Conservation (phyloP, 805 yeast genomes). For the Wickerhamomyces subpelliculosus region DNA sequence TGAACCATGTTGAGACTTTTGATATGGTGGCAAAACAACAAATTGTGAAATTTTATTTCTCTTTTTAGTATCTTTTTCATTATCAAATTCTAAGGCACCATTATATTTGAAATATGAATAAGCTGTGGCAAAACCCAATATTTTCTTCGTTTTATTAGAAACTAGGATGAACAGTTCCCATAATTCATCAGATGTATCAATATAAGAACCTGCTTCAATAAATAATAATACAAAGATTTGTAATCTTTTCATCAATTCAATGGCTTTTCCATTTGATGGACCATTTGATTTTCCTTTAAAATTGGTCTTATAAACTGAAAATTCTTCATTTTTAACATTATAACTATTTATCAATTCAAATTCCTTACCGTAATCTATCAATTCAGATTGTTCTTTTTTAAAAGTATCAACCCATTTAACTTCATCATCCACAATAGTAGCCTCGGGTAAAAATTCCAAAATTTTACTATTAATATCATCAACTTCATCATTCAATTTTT, state of each 20-base stretch:
- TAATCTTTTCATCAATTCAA: conserved; percentile 56
- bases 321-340: conserved; percentile 30
- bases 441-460: conserved; percentile 52
- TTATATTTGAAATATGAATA: conserved; percentile 79
- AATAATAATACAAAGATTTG: conserved; percentile 77
- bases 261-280: conserved; percentile 33
- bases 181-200: conserved; percentile 63
- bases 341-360: conserved; percentile 28
- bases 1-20: conserved; percentile 67
- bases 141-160: conserved; percentile 28
- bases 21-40: conserved; percentile 77
- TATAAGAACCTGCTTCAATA: conserved; percentile 91
- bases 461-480: conserved; percentile 55
- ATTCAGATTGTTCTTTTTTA: conserved; percentile 37
- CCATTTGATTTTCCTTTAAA: conserved; percentile 12
- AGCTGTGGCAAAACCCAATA: conserved; percentile 77
- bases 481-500: conserved; percentile 45
- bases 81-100: conserved; percentile 45
- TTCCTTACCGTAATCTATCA: conserved; percentile 26
- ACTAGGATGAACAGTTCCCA: conserved; percentile 73
- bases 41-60: conserved; percentile 86
- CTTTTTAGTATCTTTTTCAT: conserved; percentile 20
- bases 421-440: conserved; percentile 58
- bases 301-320: conserved; percentile 41
- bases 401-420: conserved; percentile 55